Conservation (phyloP, 768 basidiomycete species). For the Kwoniella sp. region DNA sequence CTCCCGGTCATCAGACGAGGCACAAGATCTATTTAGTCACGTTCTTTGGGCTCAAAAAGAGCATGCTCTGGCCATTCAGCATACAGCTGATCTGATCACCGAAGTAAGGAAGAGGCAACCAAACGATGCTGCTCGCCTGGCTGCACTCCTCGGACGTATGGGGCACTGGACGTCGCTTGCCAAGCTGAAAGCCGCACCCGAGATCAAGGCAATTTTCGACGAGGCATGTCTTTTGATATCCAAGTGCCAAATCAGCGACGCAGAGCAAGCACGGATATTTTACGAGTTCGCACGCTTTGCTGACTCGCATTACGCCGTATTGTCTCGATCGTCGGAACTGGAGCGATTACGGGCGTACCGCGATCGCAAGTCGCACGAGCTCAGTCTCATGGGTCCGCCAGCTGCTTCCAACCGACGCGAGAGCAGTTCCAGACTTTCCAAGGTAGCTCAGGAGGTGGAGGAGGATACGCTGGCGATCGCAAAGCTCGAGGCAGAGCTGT, state of each 20-base stretch:
- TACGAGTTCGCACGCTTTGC: conserved; percentile 79
- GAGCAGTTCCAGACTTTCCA: not conserved
- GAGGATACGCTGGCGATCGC: conserved; percentile 52
- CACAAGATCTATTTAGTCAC: conserved; percentile 76
- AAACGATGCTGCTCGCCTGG: conserved; percentile 6
- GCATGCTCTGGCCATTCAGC: conserved; percentile 69
- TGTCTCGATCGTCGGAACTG: conserved; percentile 65
- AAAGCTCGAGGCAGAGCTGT: conserved; percentile 55
- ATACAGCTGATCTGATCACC: conserved; percentile 15
- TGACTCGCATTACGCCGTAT: conserved; percentile 74
- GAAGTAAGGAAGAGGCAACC: conserved; percentile 5
- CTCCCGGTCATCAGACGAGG: conserved; percentile 55
- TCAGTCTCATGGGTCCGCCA: conserved; percentile 1
- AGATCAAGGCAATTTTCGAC: conserved; percentile 67
- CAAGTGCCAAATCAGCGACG: conserved; percentile 6
- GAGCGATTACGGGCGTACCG: conserved; percentile 66
- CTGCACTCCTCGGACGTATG: conserved; percentile 20
- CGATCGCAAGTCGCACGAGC: conserved; percentile 59
- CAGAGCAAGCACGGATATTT: conserved; percentile 16
- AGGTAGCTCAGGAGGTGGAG: conserved; percentile 11
- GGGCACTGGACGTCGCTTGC: conserved; percentile 84
- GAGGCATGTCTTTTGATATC: conserved; percentile 55
- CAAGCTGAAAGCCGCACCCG: conserved; percentile 68
- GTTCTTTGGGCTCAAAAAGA: conserved; percentile 87
- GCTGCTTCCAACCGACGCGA: conserved; percentile 9